phyloP scores from a whole-genome alignment of 1,284 basidiomycete species.

The Ceratobasidium sp. region DNA sequence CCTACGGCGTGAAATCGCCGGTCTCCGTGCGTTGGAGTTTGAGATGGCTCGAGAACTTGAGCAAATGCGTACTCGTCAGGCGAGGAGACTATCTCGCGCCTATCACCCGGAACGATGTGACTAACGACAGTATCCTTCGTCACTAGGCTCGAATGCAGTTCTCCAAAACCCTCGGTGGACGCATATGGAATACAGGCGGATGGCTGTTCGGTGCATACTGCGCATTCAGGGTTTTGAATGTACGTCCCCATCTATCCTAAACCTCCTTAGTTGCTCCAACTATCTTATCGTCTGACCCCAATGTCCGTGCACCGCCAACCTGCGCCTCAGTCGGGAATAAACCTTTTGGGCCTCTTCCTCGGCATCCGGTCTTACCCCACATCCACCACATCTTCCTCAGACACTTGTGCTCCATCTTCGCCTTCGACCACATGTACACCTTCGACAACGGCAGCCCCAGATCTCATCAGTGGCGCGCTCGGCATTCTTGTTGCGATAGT shows the following conservation, averaged over 20 bases:
- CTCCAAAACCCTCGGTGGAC: conserved; percentile 68
- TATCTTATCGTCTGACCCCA: background rate
- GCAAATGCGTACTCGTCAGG: conserved; percentile 63
- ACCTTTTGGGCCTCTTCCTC: conserved; percentile 25
- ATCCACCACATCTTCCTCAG: conserved; percentile 15
- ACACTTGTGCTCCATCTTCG: conserved; percentile 36
- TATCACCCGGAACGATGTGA: background rate
- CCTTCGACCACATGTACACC: conserved; percentile 23
- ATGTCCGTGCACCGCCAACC: background rate
- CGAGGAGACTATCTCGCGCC: background rate
- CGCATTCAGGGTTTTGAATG: conserved; percentile 71
- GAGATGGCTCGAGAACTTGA: conserved; percentile 75
- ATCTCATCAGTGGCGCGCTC: conserved; percentile 71
- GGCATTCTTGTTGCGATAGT: conserved; percentile 67
- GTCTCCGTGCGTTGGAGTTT: conserved; percentile 74
- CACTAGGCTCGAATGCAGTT: conserved; percentile 63
- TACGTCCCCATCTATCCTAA: conserved; percentile 57
- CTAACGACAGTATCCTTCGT: background rate
- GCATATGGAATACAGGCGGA: conserved; percentile 64
- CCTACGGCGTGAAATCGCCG: conserved; percentile 68
- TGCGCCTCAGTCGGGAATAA: conserved; percentile 12
- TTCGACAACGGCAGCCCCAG: conserved; percentile 63
- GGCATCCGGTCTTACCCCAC: conserved; percentile 37
- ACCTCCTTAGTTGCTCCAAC: background rate
- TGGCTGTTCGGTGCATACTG: conserved; percentile 76